Conservation (phyloP, 2,329 filamentous ascomycete species). For the Metarhizium humberi region DNA sequence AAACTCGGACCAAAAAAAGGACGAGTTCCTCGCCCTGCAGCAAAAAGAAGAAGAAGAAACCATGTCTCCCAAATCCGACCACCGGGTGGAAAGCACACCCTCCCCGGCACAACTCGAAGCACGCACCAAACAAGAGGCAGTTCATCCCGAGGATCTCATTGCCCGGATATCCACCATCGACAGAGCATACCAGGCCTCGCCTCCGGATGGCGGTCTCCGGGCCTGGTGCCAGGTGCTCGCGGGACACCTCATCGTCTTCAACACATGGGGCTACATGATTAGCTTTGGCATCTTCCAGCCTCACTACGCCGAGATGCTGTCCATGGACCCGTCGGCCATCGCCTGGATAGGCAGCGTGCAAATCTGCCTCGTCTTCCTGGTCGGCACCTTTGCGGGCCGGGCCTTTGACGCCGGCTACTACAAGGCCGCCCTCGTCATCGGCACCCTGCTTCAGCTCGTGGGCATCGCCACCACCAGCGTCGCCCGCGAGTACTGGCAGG, state of each 20-base stretch:
- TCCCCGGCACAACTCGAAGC: not conserved
- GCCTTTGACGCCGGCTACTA: constrained; percentile 33
- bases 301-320: constrained; percentile 25
- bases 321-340: constrained; percentile 25
- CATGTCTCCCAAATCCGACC: not conserved
- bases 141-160: not conserved
- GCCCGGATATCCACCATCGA: constrained; percentile 1
- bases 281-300: constrained; percentile 30
- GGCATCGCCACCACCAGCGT: constrained; percentile 37
- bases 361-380: constrained; percentile 30
- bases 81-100: not conserved
- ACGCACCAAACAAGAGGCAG: not conserved
- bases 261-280: constrained; percentile 28
- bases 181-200: constrained; percentile 7
- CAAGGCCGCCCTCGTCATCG: constrained; percentile 20
- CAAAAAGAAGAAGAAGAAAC: not conserved
- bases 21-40: not conserved
- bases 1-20: not conserved
- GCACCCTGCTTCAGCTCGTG: constrained; percentile 32
- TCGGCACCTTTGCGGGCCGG: constrained; percentile 31
- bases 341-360: constrained; percentile 42
- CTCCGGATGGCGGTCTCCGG: constrained; percentile 25
- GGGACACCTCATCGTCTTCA: constrained; percentile 27
- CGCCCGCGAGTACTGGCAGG: constrained; percentile 33
- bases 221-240: constrained; percentile 30